Evolutionary conservation across 495 filamentous ascomycete species (phyloP), one percentile per base, ranked within the genome.

Genomic region (Astrocystis sublimbata): DNA sequence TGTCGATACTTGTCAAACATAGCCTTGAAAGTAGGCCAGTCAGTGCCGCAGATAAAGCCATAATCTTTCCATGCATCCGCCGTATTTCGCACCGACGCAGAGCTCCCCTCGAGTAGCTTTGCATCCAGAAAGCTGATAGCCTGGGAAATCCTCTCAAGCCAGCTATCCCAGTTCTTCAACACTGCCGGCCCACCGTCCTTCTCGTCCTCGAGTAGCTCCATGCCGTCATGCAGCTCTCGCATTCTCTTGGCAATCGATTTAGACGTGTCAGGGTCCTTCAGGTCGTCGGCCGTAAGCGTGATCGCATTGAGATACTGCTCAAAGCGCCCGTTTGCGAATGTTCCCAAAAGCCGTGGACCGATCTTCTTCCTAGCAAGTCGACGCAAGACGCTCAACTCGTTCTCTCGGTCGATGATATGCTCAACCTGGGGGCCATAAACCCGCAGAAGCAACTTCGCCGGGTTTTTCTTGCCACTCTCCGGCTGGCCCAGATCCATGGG

Each of bases 161-260:
- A 99, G 68, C 90, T 93, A 73, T 97, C 91, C 94, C 93, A 98
- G 67, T 97, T 97, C 54, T 80, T 84, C 84, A 91, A 94, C 35
- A 96, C 89, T 67, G 86, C 86, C 0, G 94, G 89, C 0, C 94
- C 94, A 19, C 81, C 85, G 31, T 89, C 81, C 42, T 85, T 83
- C 73, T 99, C 94, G 47, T 87, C 79, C 12, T 87, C 81, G 0
- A 93, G 83, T 15, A 99, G 81, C 17, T 96, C 90, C 60, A 99
- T 88, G 7, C 94, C 94, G 57, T 96, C 91, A 65, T 99, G 94
- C 21, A 99, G 81, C 75, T 99, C 94, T 61, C 92, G 82, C 91
- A 99, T 96, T 40, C 94, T 88, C 80, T 98, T 99, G n/a, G 94
- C 93, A 71, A 99, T 98, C 65, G 96, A 90, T 67, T 85, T 90